These are phyloP conservation scores for Fusarium nodosum DNA, from an alignment of 2,329 filamentous ascomycete species.

Conservation along the genomic window DNA sequence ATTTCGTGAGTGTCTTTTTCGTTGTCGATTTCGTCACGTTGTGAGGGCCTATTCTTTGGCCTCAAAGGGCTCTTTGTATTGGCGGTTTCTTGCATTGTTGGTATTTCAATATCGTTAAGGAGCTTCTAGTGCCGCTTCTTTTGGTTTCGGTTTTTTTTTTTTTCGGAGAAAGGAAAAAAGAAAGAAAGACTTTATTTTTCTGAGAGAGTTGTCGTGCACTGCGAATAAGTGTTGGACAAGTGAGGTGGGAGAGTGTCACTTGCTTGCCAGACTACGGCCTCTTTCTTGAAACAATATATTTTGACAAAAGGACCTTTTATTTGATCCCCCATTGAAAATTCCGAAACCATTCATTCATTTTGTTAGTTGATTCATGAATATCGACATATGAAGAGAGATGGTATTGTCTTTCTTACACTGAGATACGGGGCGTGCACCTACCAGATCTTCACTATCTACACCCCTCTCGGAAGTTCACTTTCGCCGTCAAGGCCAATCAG, in stretches of 20 bases:
- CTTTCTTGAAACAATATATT: background rate
- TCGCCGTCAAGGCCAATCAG: constrained; percentile 49
- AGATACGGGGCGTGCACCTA: constrained; percentile 36
- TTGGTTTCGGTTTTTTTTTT: background rate
- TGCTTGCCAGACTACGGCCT: background rate
- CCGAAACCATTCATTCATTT: background rate
- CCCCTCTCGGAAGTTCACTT: constrained; percentile 50
- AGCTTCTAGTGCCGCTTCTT: fast-evolving
- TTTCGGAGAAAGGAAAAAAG: constrained; percentile 13
- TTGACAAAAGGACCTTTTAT: fast-evolving
- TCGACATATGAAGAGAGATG: constrained; percentile 6
- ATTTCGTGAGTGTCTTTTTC: constrained; percentile 19
- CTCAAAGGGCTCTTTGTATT: constrained; percentile 27
- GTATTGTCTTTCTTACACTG: constrained; percentile 11
- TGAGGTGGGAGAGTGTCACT: constrained; percentile 7
- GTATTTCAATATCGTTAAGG: constrained; percentile 4
- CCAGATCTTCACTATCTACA: constrained; percentile 3
- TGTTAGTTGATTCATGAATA: background rate
- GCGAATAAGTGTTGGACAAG: constrained; percentile 17
- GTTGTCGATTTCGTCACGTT: constrained; percentile 9
- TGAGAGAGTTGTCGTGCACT: constrained; percentile 20
- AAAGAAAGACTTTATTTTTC: constrained; percentile 26
- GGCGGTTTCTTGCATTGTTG: constrained; percentile 20
- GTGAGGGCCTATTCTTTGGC: constrained; percentile 11
- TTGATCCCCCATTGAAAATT: fast-evolving